Conservation (phyloP, 139 green algal genomes). For the Haematococcus lacustris region DNA sequence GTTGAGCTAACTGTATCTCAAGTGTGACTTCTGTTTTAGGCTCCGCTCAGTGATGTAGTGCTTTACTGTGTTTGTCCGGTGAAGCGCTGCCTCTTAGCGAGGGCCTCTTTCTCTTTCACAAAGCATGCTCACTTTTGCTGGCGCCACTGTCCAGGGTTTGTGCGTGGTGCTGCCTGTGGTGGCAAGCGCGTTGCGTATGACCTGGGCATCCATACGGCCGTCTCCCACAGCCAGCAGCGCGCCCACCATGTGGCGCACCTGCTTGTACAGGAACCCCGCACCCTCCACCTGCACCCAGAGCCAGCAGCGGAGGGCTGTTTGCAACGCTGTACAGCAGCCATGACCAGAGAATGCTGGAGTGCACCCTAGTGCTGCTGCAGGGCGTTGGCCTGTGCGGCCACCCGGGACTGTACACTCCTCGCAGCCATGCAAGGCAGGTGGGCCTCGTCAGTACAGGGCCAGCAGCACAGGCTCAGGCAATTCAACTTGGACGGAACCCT, state of each 20-base stretch:
- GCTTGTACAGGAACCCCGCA: constrained; percentile 73
- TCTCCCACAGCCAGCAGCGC: constrained; percentile 41
- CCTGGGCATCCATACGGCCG: constrained; percentile 8
- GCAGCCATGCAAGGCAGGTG: too few relatives aligned
- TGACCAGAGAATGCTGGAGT: too few relatives aligned
- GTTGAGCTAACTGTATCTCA: too few relatives aligned
- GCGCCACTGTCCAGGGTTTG: constrained; percentile 15
- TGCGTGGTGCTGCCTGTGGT: constrained; percentile 17
- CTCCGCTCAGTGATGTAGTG: neutral
- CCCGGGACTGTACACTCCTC: too few relatives aligned
- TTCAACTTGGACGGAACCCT: too few relatives aligned
- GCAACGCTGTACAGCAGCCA: too few relatives aligned
- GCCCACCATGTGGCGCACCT: constrained; percentile 75
- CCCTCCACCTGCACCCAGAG: constrained; percentile 57
- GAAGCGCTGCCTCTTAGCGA: neutral
- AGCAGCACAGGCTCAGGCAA: too few relatives aligned
- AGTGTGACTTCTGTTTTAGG: neutral
- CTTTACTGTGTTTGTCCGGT: neutral
- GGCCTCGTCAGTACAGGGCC: too few relatives aligned
- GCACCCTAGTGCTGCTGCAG: too few relatives aligned
- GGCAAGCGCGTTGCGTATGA: constrained; percentile 13
- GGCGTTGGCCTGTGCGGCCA: too few relatives aligned
- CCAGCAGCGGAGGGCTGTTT: too few relatives aligned
- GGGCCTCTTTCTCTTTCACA: neutral
- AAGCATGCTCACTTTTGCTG: constrained; percentile 22